Evolutionary conservation across 2,329 filamentous ascomycete species (phyloP).

Genomic region (Fonsecaea erecta): DNA sequence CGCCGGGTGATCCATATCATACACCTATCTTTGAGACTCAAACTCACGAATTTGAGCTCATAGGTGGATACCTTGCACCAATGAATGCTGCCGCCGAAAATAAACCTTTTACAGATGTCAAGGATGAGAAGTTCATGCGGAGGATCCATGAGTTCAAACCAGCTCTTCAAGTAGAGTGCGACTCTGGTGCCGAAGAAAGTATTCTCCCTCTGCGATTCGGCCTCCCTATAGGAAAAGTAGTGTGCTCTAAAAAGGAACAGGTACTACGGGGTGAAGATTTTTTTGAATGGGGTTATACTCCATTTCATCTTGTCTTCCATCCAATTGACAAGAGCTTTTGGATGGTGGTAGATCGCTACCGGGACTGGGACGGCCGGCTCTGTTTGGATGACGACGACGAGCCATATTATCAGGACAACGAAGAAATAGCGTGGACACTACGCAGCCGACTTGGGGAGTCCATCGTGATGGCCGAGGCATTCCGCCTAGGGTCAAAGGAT

Average conservation of each 20-base stretch:
- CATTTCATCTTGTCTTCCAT: conserved; percentile 17
- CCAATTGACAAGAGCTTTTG: conserved; percentile 20
- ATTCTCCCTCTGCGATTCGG: conserved; percentile 13
- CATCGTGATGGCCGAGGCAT: conserved; percentile 7
- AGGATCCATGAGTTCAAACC: conserved; percentile 11
- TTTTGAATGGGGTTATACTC: background rate
- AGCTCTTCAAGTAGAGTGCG: conserved; percentile 18
- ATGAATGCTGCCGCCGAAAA: background rate
- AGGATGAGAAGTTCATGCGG: background rate
- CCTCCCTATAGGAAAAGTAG: conserved; percentile 7
- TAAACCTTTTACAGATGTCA: background rate
- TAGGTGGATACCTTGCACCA: background rate
- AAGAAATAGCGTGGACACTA: background rate
- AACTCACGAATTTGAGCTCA: background rate
- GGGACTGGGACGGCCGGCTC: background rate
- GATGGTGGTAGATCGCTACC: conserved; percentile 17
- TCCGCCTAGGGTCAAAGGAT: conserved; percentile 10
- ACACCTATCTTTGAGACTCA: background rate
- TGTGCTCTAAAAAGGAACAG: background rate
- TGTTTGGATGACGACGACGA: background rate
- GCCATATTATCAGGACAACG: background rate
- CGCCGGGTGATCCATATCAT: too few species aligned
- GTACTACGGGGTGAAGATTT: background rate
- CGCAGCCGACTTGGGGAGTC: background rate
- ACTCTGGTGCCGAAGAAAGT: conserved; percentile 14